Base-by-base conservation (phyloP, 164 flowering plant species). In the Nymphaea colorata region DNA sequence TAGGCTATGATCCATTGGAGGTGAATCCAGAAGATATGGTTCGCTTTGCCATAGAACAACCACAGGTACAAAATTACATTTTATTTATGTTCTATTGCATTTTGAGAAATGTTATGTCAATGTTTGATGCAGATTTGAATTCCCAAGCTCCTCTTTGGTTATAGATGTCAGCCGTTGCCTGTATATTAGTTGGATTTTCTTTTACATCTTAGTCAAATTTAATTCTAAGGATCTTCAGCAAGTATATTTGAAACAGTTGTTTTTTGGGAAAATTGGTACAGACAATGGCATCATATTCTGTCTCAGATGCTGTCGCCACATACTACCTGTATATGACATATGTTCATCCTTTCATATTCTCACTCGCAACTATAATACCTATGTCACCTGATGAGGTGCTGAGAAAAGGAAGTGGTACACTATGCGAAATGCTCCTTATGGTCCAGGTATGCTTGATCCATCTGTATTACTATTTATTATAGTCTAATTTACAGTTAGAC, bases 361-460 rank as follows among this genome's bases (percentile, higher is more conserved):
- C 99, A 67, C 89, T 95, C 59, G 97, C 98, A 62, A 95, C 99
- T 59, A 95, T 95, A 66, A 92, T 95, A 68, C 99, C 99, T 65
- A 95, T 95, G 99, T 85, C 93, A 10, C 99, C 99, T n/a, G 99
- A 95, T 79, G 99, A 95, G 83, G 99, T 95, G 73, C 72, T 95
- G 75, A 87, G 99, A 18, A 95, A 95, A 82, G 99, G 99, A 76
- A 90, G 96, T 81, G 99, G 99, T 44, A 95, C 99, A 36, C 95
- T 95, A n/a, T 95, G 99, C 76, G 99, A 95, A 81, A 92, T 95
- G 99, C 98, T 95, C 80, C 91, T 95, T 45, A 95, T 95, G 98
- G 99, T 95, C 53, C 91, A 94, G 98, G 98, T 94, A 45, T 62
- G 85, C 80, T 75, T 61, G 3, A 12, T 47, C 36, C 36, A 25